Conservation (phyloP, 768 basidiomycete genomes). For the Austroboletus eburneus region DNA sequence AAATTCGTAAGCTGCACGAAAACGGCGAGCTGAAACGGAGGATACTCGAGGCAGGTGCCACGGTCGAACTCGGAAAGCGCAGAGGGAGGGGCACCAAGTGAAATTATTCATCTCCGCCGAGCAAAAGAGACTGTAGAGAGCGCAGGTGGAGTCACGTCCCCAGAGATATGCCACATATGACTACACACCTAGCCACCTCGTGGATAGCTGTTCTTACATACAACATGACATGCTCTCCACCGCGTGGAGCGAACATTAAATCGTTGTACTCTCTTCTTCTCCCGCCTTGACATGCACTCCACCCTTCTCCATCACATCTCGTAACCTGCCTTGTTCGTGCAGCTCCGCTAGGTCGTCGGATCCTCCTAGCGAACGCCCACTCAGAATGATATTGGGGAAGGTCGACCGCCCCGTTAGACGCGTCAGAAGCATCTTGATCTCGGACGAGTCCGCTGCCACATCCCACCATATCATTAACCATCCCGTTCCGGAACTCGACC, state of each 20-base stretch:
- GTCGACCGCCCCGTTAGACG: conserved; percentile 65
- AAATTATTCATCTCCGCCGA: not conserved
- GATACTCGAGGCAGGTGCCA: conserved; percentile 54
- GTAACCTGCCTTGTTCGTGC: conserved; percentile 46
- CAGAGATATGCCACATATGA: too few relatives aligned
- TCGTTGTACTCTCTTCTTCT: too few relatives aligned
- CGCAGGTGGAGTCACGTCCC: too few relatives aligned
- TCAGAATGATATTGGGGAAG: conserved; percentile 71
- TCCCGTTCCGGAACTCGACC: not conserved
- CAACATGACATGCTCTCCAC: too few relatives aligned
- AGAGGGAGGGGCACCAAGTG: conserved; percentile 37
- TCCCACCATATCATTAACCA: not conserved
- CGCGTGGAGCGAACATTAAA: too few relatives aligned
- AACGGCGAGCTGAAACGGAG: conserved; percentile 49
- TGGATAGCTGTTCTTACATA: too few relatives aligned
- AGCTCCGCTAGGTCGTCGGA: conserved; percentile 50
- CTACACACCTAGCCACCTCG: too few relatives aligned
- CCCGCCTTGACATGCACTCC: conserved; percentile 43
- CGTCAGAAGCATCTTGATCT: conserved; percentile 61
- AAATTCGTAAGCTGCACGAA: conserved; percentile 48
- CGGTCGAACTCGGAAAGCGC: conserved; percentile 50
- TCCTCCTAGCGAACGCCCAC: conserved; percentile 62
- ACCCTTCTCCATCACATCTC: conserved; percentile 42
- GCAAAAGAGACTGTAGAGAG: too few relatives aligned
- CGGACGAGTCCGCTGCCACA: conserved; percentile 51